Conservation (phyloP, 2,329 filamentous ascomycete species). For the Aciculosporium take region DNA sequence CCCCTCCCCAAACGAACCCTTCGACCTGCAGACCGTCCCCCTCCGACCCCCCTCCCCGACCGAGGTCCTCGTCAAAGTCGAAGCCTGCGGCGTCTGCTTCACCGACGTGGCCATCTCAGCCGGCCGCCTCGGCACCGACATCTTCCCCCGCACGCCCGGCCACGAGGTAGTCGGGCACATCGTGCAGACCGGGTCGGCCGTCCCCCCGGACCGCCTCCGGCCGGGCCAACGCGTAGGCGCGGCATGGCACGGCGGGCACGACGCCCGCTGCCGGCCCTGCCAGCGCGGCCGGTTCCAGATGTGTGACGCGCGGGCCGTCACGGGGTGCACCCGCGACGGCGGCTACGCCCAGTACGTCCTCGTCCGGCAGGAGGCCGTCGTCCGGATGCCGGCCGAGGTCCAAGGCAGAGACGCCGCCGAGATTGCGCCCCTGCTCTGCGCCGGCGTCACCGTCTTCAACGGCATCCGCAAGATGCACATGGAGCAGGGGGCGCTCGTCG, state of each 20-base stretch:
- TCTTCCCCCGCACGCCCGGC: constrained; percentile 49
- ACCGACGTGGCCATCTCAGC: constrained; percentile 36
- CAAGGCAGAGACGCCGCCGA: constrained; percentile 38
- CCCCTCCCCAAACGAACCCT: constrained; percentile 33
- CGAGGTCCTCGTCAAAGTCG: constrained; percentile 55
- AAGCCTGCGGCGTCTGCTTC: constrained; percentile 60
- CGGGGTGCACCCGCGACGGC: constrained; percentile 51
- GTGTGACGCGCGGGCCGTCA: constrained; percentile 48
- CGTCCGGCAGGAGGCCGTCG: constrained; percentile 45
- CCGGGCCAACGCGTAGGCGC: constrained; percentile 50
- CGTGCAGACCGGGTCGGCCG: constrained; percentile 40
- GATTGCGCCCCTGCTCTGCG: constrained; percentile 47
- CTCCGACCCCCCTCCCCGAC: constrained; percentile 40
- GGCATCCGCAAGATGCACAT: constrained; percentile 39
- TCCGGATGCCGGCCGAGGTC: constrained; percentile 37
- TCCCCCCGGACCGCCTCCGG: constrained; percentile 34
- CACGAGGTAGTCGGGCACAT: constrained; percentile 58
- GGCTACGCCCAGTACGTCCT: constrained; percentile 53
- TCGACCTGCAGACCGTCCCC: constrained; percentile 43
- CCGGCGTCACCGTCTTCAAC: constrained; percentile 51
- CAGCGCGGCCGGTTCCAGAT: constrained; percentile 51
- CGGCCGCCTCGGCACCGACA: constrained; percentile 34
- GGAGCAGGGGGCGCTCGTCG: constrained; percentile 37
- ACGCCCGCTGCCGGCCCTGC: constrained; percentile 47
- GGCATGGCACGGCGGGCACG: constrained; percentile 37